Evolutionary conservation across 2,329 filamentous ascomycete genomes (phyloP).

Genomic region (Penicillium sp.): DNA sequence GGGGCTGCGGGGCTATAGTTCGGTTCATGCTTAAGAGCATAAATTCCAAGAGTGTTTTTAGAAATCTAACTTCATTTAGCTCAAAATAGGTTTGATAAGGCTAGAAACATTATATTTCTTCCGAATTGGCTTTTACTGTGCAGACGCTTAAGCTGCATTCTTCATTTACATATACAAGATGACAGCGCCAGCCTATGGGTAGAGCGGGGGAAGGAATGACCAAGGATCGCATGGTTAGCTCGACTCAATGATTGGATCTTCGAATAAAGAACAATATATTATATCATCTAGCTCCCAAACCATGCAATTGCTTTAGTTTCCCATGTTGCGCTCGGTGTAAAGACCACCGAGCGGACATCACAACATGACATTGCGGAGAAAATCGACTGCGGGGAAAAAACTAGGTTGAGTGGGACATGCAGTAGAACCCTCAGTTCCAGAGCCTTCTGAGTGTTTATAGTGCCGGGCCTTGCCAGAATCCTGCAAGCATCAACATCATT

Average conservation of each 20-base stretch:
- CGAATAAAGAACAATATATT: background rate
- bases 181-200: conserved; percentile 1
- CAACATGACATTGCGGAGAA: conserved; percentile 1
- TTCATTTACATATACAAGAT: conserved; percentile 3
- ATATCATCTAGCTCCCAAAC: background rate
- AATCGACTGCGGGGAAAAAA: conserved; percentile 10
- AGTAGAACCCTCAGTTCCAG: background rate
- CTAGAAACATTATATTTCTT: conserved; percentile 42
- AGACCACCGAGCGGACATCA: background rate
- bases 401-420: background rate
- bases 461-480: conserved; percentile 10
- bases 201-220: background rate
- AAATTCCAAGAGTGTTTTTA: background rate
- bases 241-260: background rate
- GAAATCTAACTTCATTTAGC: background rate
- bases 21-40: background rate
- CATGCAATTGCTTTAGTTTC: background rate
- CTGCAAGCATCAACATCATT: background rate
- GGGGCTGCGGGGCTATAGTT: background rate
- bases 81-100: background rate
- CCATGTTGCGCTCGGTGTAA: conserved; percentile 2
- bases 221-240: conserved; percentile 1
- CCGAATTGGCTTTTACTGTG: conserved; percentile 39
- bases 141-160: conserved; percentile 27
- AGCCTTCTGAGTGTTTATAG: conserved; percentile 11